These are phyloP conservation scores for Yarrowia sp. DNA, from an alignment of 805 yeast genomes.

Conservation along the genomic window DNA sequence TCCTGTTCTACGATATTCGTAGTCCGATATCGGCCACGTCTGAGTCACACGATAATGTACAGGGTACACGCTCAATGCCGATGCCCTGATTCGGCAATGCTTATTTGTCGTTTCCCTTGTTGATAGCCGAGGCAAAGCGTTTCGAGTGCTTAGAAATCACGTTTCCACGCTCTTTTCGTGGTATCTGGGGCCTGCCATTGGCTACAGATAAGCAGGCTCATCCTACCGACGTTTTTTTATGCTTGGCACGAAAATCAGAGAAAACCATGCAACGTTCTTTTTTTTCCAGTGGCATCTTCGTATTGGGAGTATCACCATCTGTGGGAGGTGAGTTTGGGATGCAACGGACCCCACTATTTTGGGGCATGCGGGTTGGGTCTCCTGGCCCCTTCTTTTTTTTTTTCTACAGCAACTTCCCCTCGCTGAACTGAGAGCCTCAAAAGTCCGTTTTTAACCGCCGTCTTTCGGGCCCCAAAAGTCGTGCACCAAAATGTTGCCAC, in stretches of 20 bases:
- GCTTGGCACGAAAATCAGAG: background rate
- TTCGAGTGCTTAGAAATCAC: background rate
- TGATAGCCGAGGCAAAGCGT: conserved; percentile 9
- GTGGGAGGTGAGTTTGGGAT: background rate
- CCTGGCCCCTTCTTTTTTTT: too few species aligned
- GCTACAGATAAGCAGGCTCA: background rate
- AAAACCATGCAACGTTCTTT: background rate
- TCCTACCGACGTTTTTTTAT: background rate
- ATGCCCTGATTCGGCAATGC: conserved; percentile 1
- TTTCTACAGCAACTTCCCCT: background rate
- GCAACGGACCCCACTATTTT: conserved; percentile 1
- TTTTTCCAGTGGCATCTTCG: background rate
- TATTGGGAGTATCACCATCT: background rate
- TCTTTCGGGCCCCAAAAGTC: background rate
- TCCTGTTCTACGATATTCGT: too few species aligned
- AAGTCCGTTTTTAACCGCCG: background rate
- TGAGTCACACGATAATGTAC: conserved; percentile 6
- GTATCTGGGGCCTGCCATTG: background rate
- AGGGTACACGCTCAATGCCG: background rate
- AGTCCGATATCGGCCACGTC: conserved; percentile 4
- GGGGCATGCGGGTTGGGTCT: background rate
- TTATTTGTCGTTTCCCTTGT: background rate
- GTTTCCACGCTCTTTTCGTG: background rate
- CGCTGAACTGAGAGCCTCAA: background rate
- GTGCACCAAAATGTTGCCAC: conserved; percentile 3